Conservation (phyloP, 768 basidiomycete genomes). For the Clitopilus hobsonii region DNA sequence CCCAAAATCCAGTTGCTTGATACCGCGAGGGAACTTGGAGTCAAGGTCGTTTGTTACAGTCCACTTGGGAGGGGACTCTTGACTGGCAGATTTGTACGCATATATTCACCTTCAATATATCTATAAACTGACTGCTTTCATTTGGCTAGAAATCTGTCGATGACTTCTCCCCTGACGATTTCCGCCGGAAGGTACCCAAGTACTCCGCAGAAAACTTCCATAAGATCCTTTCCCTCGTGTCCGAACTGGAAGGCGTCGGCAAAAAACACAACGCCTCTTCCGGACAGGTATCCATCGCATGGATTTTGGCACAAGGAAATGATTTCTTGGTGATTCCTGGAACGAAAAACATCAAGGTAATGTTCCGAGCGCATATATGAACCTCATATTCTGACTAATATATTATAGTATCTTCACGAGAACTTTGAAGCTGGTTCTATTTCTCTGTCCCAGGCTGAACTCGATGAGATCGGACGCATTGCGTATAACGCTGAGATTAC, state of each 20-base stretch:
- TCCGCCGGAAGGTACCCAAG: conserved; percentile 29
- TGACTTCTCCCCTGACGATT: conserved; percentile 35
- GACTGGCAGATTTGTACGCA: conserved; percentile 29
- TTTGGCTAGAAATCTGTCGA: conserved; percentile 34
- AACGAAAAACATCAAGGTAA: conserved; percentile 30
- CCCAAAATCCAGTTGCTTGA: conserved; percentile 31
- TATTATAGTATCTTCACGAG: conserved; percentile 31
- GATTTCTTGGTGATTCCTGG: conserved; percentile 42
- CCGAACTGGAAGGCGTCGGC: conserved; percentile 26
- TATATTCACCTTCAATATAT: conserved; percentile 5
- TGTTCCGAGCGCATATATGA: neutral
- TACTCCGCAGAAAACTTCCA: conserved; percentile 12
- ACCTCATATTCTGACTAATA: neutral
- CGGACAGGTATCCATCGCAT: conserved; percentile 39
- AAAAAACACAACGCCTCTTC: conserved; percentile 29
- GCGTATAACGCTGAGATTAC: conserved; percentile 21
- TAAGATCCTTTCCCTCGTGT: conserved; percentile 30
- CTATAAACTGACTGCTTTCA: neutral
- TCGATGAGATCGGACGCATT: conserved; percentile 22
- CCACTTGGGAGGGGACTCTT: conserved; percentile 47
- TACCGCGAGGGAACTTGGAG: conserved; percentile 38
- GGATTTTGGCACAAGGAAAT: conserved; percentile 37
- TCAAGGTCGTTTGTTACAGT: conserved; percentile 39
- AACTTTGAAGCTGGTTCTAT: conserved; percentile 27
- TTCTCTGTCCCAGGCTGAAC: conserved; percentile 19